Evolutionary conservation across 192 early-diverging fungal species (phyloP).

Genomic region (Chytriomyces sp.): DNA sequence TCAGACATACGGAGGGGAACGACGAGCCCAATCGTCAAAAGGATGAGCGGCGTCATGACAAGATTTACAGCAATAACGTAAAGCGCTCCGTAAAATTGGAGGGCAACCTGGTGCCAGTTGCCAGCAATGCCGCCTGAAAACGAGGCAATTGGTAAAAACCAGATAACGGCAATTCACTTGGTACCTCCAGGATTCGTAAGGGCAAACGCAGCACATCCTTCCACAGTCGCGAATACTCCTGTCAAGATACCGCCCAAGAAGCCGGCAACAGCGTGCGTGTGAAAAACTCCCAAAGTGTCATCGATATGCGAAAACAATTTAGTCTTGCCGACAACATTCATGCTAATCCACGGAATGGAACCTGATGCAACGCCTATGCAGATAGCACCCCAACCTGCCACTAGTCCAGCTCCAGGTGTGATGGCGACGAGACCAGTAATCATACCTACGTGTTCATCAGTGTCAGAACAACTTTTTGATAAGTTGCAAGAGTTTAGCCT

Average conservation of each 20-base stretch:
- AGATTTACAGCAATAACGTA: constrained; percentile 23
- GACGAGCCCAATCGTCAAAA: constrained; percentile 57
- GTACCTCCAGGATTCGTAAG: neutral
- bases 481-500: no score
- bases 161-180: no score
- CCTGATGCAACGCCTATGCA: neutral
- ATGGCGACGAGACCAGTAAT: constrained; percentile 82
- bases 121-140: constrained; percentile 4
- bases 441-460: no score
- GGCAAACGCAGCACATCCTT: neutral
- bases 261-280: constrained; percentile 81
- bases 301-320: neutral
- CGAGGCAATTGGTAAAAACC: no score
- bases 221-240: constrained; percentile 66
- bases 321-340: constrained; percentile 4
- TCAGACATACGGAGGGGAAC: constrained; percentile 58
- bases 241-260: constrained; percentile 76
- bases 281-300: constrained; percentile 16
- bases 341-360: constrained; percentile 9
- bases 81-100: neutral
- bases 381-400: constrained; percentile 31
- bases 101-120: neutral
- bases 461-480: no score
- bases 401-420: constrained; percentile 76
- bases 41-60: constrained; percentile 54